Base-by-base conservation (phyloP, 1,284 basidiomycete genomes). In the Mycosarcoma mackinlayi region DNA sequence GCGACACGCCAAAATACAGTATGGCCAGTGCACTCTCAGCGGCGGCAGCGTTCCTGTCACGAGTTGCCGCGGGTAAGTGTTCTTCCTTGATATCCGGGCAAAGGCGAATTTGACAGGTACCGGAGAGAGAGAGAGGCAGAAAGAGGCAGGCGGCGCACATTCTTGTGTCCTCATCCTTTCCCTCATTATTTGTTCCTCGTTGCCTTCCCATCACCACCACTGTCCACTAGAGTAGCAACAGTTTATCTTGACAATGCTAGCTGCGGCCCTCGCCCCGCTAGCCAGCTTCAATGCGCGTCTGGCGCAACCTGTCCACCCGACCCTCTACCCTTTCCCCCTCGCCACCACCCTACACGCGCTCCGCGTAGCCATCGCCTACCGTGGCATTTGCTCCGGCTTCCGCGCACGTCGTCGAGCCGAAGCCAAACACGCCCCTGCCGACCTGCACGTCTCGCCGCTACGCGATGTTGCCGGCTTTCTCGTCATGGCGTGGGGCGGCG, bases 401-500 rank as follows among this genome's bases (percentile, higher is more conserved):
- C 39, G 41, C 10, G 49, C 53, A 0, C 62, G 68, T 33, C 62
- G 68, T 25, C 40, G 44, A 1, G 47, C 58, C 11, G 61, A 71
- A 38, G 37, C 18, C 35, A 54, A 55, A 16, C 45, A 52, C 18
- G 11, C 58, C 4, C 21, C 59, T 4, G 6, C 50, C 19, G 58
- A 66, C 24, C 50, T 63, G 6, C 49, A 59, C 28, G 55, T 71
- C 27, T 66, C 61, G 5, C 30, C 6, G 23, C 42, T 65, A 11
- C 59, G 57, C 38, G 67, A 79, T 49, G 39, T 60, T 2, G 75
- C 57, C 4, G 77, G 77, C 10, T 79, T 76, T 53, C 63, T 77
- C 38, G 68, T 79, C 31, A 79, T 79, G 77, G 64, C 69, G 3
- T 79, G 77, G 77, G 77, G 77, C 13, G 77, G 77, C 11, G 60